Base-by-base conservation (phyloP, 176 grass and related monocot species). In the Ensete glaucum region DNA sequence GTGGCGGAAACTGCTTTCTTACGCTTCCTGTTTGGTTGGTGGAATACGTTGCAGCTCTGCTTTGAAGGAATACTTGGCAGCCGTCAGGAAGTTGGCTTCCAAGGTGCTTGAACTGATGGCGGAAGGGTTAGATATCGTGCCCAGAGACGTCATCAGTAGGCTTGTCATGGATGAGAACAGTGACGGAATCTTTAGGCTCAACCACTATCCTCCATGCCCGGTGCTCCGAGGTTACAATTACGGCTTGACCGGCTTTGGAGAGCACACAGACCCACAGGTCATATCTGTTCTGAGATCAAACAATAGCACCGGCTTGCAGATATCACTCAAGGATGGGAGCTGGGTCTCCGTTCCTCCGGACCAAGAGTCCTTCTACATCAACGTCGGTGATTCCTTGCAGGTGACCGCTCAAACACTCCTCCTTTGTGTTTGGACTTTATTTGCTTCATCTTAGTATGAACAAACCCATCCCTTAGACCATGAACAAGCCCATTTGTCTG, bases 201-300 rank as follows among this genome's bases (percentile, higher is more conserved):
- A 99, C 73, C 88, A 99, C 85, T 99, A 99, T 71, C 96, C 96
- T 64, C 91, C 96, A 0, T 91, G 86, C 81, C 86, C 79, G 1
- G 74, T 85, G 48, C 77, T 95, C 21, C 85, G 86, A 23, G 86
- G 88, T 1, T 83, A 79, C 27, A 85, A 86, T 26, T 89, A 79
- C 79, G 87, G 77, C 76, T 78, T 86, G 72, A 95, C 88, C 0
- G 96, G 96, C 11, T 99, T 95, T 76, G 96, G 96, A 23, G 96
- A 91, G 81, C 96, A 99, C 82, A 99, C 96, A 11, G 96, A 95
- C 75, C 96, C 96, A 20, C 96, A 99, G 81, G 82, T 99, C 69
- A 53, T 99, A 54, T 99, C 96, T 0, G 62, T 95, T 78, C 80
- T 95, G 11, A 79, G 88, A 84, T 99, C 91, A 56, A 99, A 99